Evolutionary conservation across 2,329 filamentous ascomycete species (phyloP).

Genomic region (Sporothrix pallida): DNA sequence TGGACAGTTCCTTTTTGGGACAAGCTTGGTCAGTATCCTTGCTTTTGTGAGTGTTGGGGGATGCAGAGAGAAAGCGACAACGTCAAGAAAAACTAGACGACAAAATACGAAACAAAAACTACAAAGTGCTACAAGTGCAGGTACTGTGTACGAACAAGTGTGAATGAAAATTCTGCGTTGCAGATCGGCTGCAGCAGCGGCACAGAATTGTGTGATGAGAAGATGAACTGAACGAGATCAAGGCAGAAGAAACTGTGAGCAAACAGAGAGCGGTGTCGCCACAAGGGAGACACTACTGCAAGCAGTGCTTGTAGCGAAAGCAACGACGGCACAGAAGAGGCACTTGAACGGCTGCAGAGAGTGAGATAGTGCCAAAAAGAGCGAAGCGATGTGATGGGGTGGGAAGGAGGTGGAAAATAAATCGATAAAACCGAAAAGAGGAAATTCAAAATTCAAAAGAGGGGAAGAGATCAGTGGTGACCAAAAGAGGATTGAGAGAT

Average conservation of each 20-base stretch:
- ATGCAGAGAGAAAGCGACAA: not conserved
- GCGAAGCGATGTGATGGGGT: not conserved
- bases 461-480: not conserved
- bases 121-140: too few species aligned
- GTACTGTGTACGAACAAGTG: not conserved
- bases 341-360: not conserved
- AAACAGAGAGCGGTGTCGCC: not conserved
- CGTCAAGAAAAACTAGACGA: not conserved
- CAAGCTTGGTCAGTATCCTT: conserved; percentile 4
- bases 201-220: not conserved
- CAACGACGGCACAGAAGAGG: conserved; percentile 23
- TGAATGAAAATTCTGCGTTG: conserved; percentile 12
- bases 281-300: conserved; percentile 21
- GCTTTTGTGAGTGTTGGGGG: not conserved
- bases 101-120: not conserved
- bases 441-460: not conserved
- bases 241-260: not conserved
- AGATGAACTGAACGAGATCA: not conserved
- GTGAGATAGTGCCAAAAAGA: not conserved
- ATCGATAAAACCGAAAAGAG: not conserved
- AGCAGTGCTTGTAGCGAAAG: conserved; percentile 13
- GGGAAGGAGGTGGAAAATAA: not conserved
- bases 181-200: conserved; percentile 12
- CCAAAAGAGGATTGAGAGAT: not conserved
- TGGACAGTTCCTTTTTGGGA: not conserved